phyloP scores from a whole-genome alignment of 2,329 filamentous ascomycete species.

The Fusarium ambrosium region DNA sequence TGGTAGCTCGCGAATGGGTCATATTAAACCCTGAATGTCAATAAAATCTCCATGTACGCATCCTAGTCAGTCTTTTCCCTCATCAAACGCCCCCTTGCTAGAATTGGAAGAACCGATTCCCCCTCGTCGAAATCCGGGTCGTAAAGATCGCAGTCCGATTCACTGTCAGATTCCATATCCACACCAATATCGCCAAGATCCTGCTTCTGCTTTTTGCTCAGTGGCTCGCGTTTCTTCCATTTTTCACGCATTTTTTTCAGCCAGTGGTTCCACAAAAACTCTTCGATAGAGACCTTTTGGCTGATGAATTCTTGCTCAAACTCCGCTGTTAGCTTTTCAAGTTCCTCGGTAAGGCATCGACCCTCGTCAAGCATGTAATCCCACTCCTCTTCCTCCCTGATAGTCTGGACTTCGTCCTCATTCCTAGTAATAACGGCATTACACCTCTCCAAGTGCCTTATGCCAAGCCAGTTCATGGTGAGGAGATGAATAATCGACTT shows the following conservation, averaged over 20 bases:
- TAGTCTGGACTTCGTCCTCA: too few relatives aligned
- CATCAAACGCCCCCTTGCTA: too few relatives aligned
- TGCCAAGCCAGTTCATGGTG: too few relatives aligned
- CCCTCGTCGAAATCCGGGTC: not conserved
- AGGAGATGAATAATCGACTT: not conserved
- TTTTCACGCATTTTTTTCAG: not conserved
- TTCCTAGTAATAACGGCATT: too few relatives aligned
- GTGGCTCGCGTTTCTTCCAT: not conserved
- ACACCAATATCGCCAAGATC: not conserved
- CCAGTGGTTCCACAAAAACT: not conserved
- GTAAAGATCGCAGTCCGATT: not conserved
- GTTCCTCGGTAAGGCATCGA: too few relatives aligned
- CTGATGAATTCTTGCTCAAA: too few relatives aligned
- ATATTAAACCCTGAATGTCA: too few relatives aligned
- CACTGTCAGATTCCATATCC: not conserved
- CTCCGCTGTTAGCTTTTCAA: too few relatives aligned
- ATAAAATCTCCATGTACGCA: not conserved
- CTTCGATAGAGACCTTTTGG: not conserved
- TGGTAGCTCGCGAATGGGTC: not conserved
- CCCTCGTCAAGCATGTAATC: too few relatives aligned
- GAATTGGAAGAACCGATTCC: not conserved
- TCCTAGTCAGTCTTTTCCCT: not conserved
- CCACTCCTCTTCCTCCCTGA: too few relatives aligned
- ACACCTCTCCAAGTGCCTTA: too few relatives aligned
- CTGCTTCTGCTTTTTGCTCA: not conserved